Base-by-base conservation (phyloP, 495 filamentous ascomycete species). In the Tuber borchii region DNA sequence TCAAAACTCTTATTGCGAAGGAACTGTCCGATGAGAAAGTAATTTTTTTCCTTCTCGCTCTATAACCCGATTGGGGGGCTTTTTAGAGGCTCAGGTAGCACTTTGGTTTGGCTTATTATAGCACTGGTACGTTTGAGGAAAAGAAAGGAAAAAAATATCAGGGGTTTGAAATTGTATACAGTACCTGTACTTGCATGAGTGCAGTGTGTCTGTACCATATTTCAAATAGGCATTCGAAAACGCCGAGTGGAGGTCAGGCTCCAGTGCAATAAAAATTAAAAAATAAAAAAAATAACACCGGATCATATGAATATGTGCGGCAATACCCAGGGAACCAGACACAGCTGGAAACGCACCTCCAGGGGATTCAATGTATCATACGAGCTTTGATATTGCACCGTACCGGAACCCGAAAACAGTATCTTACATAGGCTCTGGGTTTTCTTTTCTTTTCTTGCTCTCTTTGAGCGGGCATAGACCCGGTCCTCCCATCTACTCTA, bases 1-100 rank as follows among this genome's bases (percentile, higher is more conserved):
- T 75, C 65, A 73, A 46, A 73, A 73, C 71, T 78, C 74, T 73
- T 76, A 76, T 76, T 74, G 71, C 43, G 70, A 51, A 51, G 71
- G 56, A 79, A 79, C 73, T 70, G 73, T 75, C 78, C 65, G 72
- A 73, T 79, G 78, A 70, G 65, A 68, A 42, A 65, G 12, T 31
- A 19, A 78, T 75, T 17, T 42, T 26, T 20, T 19, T 65, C 34
- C 34, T 37, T 43, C 40, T 65, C 70, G 69, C 31, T 70, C 37
- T 34, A 48, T 34, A 71, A 61, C 51, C 78, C 76, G 78, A 73
- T 79, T 73, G 73, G 76, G 56, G 34, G 56, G 14, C 10, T 34
- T 17, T 65, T 34, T 34, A 26, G 56, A 31, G 14, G 56, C 14
- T 31, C 12, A 16, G 10, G 14, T 17, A 65, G 56, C 56, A 17